Evolutionary conservation across 257 asterid species (phyloP).

Genomic region (Handroanthus guayacan): DNA sequence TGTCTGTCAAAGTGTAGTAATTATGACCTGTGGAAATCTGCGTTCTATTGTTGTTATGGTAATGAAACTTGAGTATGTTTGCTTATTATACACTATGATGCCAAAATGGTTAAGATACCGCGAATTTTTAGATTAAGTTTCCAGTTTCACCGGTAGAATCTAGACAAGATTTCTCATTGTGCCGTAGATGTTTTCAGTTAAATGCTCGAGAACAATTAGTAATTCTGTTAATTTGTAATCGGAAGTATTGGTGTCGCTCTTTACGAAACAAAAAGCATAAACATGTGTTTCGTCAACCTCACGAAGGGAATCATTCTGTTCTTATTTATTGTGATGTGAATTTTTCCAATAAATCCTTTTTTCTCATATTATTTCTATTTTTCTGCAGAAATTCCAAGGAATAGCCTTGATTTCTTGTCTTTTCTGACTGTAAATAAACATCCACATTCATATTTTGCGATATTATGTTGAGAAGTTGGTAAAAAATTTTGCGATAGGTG

Average conservation of each 20-base stretch:
- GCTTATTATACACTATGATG: neutral
- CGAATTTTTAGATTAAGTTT: neutral
- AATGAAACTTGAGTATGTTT: neutral
- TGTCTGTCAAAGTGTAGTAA: neutral
- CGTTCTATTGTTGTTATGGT: neutral
- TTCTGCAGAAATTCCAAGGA: neutral
- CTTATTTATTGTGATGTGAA: neutral
- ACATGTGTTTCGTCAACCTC: neutral
- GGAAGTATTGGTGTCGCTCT: neutral
- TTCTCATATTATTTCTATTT: neutral
- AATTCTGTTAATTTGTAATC: neutral
- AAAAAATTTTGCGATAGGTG: conserved; percentile 48
- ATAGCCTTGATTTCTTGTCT: neutral
- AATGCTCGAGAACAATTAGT: neutral
- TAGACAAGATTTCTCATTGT: neutral
- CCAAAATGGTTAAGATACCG: too few relatives aligned
- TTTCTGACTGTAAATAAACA: neutral
- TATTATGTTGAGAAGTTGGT: conserved; percentile 33
- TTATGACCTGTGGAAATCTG: conserved; percentile 5
- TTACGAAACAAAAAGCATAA: neutral
- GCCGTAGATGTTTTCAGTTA: neutral
- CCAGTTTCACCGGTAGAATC: neutral
- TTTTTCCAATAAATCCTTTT: neutral
- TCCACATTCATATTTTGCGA: neutral
- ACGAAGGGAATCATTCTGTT: neutral